phyloP scores from a whole-genome alignment of 257 asterid species.

The Petunia secreta region DNA sequence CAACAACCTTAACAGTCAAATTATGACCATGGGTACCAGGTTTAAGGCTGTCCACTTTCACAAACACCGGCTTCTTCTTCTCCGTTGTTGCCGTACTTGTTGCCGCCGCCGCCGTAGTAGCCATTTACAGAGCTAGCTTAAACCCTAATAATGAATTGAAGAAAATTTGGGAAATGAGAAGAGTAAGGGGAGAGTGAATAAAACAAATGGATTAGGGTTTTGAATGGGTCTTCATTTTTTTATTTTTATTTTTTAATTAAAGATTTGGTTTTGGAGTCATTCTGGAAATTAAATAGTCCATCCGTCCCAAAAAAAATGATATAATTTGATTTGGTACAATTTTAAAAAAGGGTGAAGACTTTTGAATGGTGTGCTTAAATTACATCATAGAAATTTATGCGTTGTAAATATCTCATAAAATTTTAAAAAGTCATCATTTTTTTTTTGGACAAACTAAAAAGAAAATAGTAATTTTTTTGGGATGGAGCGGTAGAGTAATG shows the following conservation, averaged over 20 bases:
- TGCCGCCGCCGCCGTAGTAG: slow-evolving; percentile 31
- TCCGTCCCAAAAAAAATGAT: too few relatives aligned
- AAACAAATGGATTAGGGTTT: slow-evolving; percentile 10
- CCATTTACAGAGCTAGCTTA: slow-evolving; percentile 22
- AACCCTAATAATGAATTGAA: slow-evolving; percentile 30
- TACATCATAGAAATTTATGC: too few relatives aligned
- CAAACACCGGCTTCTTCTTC: slow-evolving; percentile 54
- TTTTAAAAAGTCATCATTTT: too few relatives aligned
- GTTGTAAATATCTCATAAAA: too few relatives aligned
- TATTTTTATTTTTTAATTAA: not conserved
- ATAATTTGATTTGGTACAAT: too few relatives aligned
- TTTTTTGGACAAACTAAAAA: too few relatives aligned
- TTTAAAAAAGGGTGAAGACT: too few relatives aligned
- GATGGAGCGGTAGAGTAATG: too few relatives aligned
- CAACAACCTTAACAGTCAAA: slow-evolving; percentile 47
- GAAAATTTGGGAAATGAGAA: not conserved
- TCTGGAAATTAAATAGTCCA: too few relatives aligned
- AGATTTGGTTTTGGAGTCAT: too few relatives aligned
- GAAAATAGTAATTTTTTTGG: too few relatives aligned
- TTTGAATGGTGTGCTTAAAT: too few relatives aligned
- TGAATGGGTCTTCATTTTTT: not conserved
- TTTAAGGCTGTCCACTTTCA: slow-evolving; percentile 43
- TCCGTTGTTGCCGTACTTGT: slow-evolving; percentile 22
- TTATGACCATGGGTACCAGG: slow-evolving; percentile 55
- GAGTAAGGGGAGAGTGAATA: not conserved